Evolutionary conservation across 345 rosid genomes (phyloP).

Genomic region (Citrus inodora): DNA sequence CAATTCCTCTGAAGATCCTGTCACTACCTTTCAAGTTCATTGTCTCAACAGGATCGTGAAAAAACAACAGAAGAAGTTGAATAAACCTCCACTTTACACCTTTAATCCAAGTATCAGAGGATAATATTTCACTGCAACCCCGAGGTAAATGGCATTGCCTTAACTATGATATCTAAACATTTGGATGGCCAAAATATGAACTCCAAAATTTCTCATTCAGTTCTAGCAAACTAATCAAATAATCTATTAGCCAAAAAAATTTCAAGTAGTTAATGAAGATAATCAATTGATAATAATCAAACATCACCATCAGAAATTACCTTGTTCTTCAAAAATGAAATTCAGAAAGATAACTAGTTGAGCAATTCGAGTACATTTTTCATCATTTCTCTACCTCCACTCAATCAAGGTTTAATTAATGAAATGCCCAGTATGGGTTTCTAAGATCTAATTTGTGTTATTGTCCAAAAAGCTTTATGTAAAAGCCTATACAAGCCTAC

Average conservation of each 20-base stretch:
- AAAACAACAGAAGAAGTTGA: not conserved
- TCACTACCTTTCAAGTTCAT: not conserved
- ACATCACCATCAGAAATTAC: not conserved
- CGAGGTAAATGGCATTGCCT: not conserved
- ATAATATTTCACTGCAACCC: not conserved
- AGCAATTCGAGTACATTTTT: not conserved
- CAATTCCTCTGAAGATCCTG: constrained; percentile 4
- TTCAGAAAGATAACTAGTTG: not conserved
- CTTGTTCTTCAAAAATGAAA: not conserved
- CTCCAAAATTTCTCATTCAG: not conserved
- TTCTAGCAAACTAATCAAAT: not conserved
- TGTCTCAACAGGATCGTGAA: not conserved
- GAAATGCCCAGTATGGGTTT: not conserved
- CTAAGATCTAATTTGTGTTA: not conserved
- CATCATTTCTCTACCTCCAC: not conserved
- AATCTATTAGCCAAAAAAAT: not conserved
- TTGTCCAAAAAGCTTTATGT: not conserved
- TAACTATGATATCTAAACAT: not conserved
- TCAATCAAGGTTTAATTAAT: not conserved
- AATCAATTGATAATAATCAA: not conserved
- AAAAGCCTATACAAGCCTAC: not conserved
- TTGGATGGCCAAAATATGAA: not conserved
- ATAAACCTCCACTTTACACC: not conserved
- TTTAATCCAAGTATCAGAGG: not conserved
- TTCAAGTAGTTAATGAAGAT: not conserved